Percentiles rank a stretch among this genome's conserved stretches.
phyloP scores from a whole-genome alignment of 257 asterid species.

The Nemophila menziesii region DNA sequence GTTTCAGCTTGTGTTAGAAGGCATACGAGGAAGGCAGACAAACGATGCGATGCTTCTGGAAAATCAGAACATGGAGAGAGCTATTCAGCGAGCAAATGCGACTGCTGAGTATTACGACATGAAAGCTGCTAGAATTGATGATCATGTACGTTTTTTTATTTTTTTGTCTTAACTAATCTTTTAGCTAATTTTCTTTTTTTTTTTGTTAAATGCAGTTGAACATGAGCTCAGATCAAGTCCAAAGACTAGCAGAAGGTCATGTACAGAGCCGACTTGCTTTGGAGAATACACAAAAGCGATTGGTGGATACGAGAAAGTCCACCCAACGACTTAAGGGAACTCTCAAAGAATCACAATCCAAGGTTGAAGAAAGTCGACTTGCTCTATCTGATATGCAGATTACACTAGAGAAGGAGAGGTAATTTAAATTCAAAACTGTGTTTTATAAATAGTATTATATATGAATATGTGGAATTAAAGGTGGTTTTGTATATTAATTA shows the following conservation, averaged over 20 bases:
- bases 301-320: slow-evolving; percentile 43
- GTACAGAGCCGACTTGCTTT: slow-evolving; percentile 31
- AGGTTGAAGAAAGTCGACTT: slow-evolving; percentile 49
- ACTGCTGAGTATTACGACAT: slow-evolving; percentile 40
- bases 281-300: slow-evolving; percentile 54
- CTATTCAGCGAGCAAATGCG: slow-evolving; percentile 47
- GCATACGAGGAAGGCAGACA: slow-evolving; percentile 55
- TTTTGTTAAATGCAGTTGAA: slow-evolving; percentile 57
- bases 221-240: slow-evolving; percentile 55
- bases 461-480: slow-evolving; percentile 2
- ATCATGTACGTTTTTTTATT: slow-evolving; percentile 46
- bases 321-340: slow-evolving; percentile 39
- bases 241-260: slow-evolving; percentile 65
- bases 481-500: slow-evolving; percentile 12
- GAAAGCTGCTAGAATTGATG: slow-evolving; percentile 71
- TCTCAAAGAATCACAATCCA: slow-evolving; percentile 61
- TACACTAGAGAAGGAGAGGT: slow-evolving; percentile 90
- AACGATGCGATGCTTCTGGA: slow-evolving; percentile 50
- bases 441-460: background rate
- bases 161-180: background rate
- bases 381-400: slow-evolving; percentile 67
- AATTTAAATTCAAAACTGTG: slow-evolving; percentile 3
- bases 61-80: slow-evolving; percentile 47
- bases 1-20: slow-evolving; percentile 85
- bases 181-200: background rate